phyloP scores from a whole-genome alignment of 306 rosid species.

The Canavalia gladiata region DNA sequence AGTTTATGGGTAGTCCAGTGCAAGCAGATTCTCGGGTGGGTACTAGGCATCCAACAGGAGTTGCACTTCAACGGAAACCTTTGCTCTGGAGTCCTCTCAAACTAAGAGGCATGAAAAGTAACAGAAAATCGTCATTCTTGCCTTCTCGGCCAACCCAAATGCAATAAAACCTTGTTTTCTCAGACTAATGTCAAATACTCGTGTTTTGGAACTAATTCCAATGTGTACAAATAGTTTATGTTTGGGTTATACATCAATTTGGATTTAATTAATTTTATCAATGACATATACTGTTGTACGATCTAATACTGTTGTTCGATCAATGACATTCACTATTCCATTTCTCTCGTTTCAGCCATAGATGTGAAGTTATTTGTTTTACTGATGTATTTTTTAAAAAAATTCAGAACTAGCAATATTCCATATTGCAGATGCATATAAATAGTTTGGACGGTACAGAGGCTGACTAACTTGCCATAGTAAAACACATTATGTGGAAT shows the following conservation, averaged over 20 bases:
- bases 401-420: not conserved
- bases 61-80: slow-evolving; percentile 72
- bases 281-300: not conserved
- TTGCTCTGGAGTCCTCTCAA: slow-evolving; percentile 90
- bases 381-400: not conserved
- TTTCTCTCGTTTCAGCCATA: slow-evolving; percentile 19
- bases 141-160: slow-evolving; percentile 64
- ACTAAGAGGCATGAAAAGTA: slow-evolving; percentile 65
- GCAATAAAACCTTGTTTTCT: slow-evolving; percentile 50
- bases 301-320: not conserved
- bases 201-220: slow-evolving; percentile 8
- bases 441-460: no score
- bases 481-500: not conserved
- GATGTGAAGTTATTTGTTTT: not conserved
- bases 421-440: no score
- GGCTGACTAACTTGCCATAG: not conserved
- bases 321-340: not conserved
- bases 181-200: not conserved
- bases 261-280: slow-evolving; percentile 4
- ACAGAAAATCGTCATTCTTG: slow-evolving; percentile 73
- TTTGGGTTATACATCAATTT: slow-evolving; percentile 10
- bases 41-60: slow-evolving; percentile 54
- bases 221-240: not conserved
- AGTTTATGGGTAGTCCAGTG: slow-evolving; percentile 84
- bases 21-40: slow-evolving; percentile 57